Evolutionary conservation across 2,329 filamentous ascomycete genomes (phyloP).

Genomic region (Diaporthe sp.): DNA sequence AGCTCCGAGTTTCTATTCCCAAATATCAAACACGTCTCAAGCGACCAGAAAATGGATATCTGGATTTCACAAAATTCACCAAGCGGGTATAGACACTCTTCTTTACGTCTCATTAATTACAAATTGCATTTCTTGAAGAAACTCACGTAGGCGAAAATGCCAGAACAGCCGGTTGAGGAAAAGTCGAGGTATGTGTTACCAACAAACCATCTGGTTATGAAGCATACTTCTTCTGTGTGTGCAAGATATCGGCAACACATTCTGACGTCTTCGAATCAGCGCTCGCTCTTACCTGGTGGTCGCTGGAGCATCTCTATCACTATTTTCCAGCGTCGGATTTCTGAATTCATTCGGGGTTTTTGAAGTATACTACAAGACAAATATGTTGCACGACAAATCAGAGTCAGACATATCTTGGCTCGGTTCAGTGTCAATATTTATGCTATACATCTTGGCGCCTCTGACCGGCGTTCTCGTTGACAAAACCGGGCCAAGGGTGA

Average conservation of each 20-base stretch:
- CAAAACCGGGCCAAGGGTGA: conserved; percentile 47
- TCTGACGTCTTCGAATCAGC: background rate
- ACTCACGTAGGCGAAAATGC: background rate
- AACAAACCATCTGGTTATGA: too few relatives aligned
- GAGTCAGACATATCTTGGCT: conserved; percentile 52
- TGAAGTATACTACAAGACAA: conserved; percentile 49
- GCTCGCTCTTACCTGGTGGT: background rate
- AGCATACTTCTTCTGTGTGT: background rate
- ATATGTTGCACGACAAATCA: conserved; percentile 43
- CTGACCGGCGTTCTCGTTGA: conserved; percentile 49
- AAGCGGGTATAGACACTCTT: background rate
- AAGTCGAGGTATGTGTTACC: background rate
- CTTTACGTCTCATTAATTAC: background rate
- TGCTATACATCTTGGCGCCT: conserved; percentile 45
- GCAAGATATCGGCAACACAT: too few relatives aligned
- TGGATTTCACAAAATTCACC: background rate
- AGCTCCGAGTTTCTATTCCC: background rate
- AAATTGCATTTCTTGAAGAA: too few relatives aligned
- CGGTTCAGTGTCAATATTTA: conserved; percentile 51
- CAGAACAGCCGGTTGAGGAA: background rate
- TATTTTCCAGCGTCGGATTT: conserved; percentile 51
- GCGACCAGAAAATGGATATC: background rate
- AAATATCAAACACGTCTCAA: background rate
- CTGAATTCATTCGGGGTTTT: conserved; percentile 53
- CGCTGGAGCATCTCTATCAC: conserved; percentile 8